Conservation (phyloP, 805 yeast species). For the Pichia ethanolica region DNA sequence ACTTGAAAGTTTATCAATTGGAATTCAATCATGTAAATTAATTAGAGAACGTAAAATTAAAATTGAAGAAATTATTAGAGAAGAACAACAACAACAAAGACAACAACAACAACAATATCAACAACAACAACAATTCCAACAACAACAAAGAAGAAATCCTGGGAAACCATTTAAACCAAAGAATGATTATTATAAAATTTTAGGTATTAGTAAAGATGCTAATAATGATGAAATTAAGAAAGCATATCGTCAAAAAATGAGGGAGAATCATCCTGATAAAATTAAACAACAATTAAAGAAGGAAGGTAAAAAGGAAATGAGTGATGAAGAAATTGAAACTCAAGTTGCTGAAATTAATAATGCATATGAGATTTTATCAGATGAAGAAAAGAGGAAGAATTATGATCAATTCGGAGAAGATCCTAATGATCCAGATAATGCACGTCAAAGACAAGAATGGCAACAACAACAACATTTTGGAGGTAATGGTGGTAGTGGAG, state of each 20-base stretch:
- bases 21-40: constrained; percentile 33
- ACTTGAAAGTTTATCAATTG: constrained; percentile 28
- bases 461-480: constrained; percentile 8
- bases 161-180: constrained; percentile 16
- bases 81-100: constrained; percentile 28
- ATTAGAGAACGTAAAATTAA: constrained; percentile 25
- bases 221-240: constrained; percentile 65
- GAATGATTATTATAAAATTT: constrained; percentile 68
- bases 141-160: constrained; percentile 26
- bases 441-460: constrained; percentile 5
- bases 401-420: constrained; percentile 44
- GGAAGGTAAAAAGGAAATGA: constrained; percentile 39
- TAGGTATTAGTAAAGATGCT: constrained; percentile 64
- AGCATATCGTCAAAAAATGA: constrained; percentile 72
- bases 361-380: constrained; percentile 81
- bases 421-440: constrained; percentile 17
- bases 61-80: not conserved
- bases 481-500: constrained; percentile 4
- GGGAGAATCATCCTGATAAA: constrained; percentile 89
- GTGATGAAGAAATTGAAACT: constrained; percentile 61
- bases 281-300: constrained; percentile 33
- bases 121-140: constrained; percentile 33
- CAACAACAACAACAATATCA: constrained; percentile 29
- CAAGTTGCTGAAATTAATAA: constrained; percentile 90
- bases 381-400: constrained; percentile 51